Evolutionary conservation across 208 protist genomes (phyloP).

Genomic region (Trypanosoma mega): DNA sequence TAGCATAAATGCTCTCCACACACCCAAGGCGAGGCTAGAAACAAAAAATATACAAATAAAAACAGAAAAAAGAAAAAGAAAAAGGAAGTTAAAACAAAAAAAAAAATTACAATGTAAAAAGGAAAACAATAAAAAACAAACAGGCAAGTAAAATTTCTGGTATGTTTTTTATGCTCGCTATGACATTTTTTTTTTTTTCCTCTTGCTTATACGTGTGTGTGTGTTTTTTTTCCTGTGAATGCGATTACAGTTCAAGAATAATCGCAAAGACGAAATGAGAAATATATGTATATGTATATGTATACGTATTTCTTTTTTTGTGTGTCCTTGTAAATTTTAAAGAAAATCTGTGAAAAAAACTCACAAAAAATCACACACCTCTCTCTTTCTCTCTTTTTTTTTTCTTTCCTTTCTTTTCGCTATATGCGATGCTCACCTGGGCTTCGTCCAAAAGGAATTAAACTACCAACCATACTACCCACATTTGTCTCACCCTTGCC

Average conservation of each 20-base stretch:
- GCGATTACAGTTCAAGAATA: too few relatives aligned
- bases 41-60: constrained; percentile 2
- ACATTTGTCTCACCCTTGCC: constrained; percentile 36
- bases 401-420: background rate
- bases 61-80: background rate
- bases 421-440: constrained; percentile 71
- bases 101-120: constrained; percentile 25
- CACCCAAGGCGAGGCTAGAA: background rate
- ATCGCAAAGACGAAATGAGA: background rate
- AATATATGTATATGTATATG: background rate
- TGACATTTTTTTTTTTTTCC: constrained; percentile 1
- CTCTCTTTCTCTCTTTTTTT: background rate
- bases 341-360: background rate
- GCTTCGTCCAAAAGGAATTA: constrained; percentile 72
- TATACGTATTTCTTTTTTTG: background rate
- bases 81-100: constrained; percentile 10
- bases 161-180: background rate
- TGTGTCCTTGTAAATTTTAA: too few relatives aligned
- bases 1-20: constrained; percentile 34
- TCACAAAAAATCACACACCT: background rate
- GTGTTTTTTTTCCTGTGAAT: background rate
- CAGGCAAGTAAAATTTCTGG: background rate
- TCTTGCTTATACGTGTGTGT: background rate
- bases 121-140: constrained; percentile 1
- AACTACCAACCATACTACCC: constrained; percentile 77